These are phyloP conservation scores for Metschnikowia matae DNA, from an alignment of 805 yeast genomes.

Conservation along the genomic window DNA sequence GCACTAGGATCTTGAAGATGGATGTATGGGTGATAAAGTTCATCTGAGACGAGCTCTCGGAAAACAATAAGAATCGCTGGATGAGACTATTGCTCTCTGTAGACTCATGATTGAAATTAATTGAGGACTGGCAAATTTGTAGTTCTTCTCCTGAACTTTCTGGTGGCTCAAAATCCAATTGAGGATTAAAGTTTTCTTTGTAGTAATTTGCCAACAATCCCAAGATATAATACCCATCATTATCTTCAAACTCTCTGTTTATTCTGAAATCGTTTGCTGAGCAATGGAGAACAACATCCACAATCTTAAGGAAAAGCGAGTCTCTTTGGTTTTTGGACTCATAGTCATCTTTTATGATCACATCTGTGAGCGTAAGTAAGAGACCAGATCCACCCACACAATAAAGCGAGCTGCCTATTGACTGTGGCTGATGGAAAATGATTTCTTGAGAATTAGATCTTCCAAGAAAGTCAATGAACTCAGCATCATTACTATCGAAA, in stretches of 20 bases:
- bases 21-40: background rate
- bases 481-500: conserved; percentile 13
- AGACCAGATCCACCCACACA: conserved; percentile 52
- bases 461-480: conserved; percentile 11
- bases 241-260: conserved; percentile 53
- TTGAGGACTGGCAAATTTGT: background rate
- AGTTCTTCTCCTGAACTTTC: background rate
- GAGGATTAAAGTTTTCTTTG: conserved; percentile 22
- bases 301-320: conserved; percentile 26
- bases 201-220: conserved; percentile 50
- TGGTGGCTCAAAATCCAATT: background rate
- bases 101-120: background rate
- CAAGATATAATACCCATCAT: conserved; percentile 58
- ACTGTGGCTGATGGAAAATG: conserved; percentile 21
- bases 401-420: conserved; percentile 33
- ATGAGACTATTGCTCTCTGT: background rate
- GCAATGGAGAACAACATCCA: conserved; percentile 41
- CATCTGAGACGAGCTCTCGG: background rate
- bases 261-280: conserved; percentile 48
- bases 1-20: conserved; percentile 41
- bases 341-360: conserved; percentile 29
- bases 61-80: background rate
- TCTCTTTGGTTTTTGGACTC: conserved; percentile 16
- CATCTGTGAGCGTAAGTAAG: conserved; percentile 44
- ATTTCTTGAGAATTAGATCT: conserved; percentile 9